phyloP scores from a whole-genome alignment of 2,329 filamentous ascomycete genomes.

The Monilinia polystroma region DNA sequence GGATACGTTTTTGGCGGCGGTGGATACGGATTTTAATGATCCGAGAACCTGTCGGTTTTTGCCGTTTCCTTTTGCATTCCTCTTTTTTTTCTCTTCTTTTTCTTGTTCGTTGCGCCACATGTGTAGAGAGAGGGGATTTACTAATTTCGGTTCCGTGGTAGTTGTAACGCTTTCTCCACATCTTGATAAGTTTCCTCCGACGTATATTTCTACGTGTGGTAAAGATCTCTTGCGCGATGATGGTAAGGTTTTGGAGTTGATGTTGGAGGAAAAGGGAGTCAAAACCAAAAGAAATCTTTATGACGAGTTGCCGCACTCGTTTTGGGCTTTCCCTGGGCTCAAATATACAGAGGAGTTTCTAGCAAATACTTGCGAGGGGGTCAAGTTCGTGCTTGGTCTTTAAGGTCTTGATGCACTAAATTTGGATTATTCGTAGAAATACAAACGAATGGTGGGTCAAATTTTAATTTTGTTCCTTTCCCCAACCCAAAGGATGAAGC shows the following conservation, averaged over 20 bases:
- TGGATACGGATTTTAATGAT: slow-evolving; percentile 26
- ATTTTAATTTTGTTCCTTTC: neutral
- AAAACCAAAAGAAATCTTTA: slow-evolving; percentile 36
- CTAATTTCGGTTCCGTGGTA: neutral
- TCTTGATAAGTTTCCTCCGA: slow-evolving; percentile 3
- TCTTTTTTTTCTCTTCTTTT: slow-evolving; percentile 5
- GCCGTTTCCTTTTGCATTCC: slow-evolving; percentile 23
- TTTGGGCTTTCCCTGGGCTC: slow-evolving; percentile 20
- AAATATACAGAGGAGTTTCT: slow-evolving; percentile 9
- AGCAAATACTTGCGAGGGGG: slow-evolving; percentile 5
- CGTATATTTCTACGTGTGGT: slow-evolving; percentile 10
- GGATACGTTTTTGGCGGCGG: slow-evolving; percentile 30
- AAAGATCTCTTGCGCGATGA: slow-evolving; percentile 17
- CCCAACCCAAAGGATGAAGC: neutral
- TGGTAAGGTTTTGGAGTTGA: slow-evolving; percentile 35
- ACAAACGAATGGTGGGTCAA: neutral
- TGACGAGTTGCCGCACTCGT: slow-evolving; percentile 40
- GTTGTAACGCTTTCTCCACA: slow-evolving; percentile 13
- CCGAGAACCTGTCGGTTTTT: slow-evolving; percentile 15
- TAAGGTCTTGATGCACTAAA: neutral
- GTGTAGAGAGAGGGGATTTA: neutral
- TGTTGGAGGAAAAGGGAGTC: slow-evolving; percentile 36
- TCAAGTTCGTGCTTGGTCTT: slow-evolving; percentile 10
- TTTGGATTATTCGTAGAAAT: neutral
- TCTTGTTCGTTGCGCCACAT: neutral